These are phyloP conservation scores for Moricandia arvensis DNA, from an alignment of 345 rosid genomes.

Conservation along the genomic window DNA sequence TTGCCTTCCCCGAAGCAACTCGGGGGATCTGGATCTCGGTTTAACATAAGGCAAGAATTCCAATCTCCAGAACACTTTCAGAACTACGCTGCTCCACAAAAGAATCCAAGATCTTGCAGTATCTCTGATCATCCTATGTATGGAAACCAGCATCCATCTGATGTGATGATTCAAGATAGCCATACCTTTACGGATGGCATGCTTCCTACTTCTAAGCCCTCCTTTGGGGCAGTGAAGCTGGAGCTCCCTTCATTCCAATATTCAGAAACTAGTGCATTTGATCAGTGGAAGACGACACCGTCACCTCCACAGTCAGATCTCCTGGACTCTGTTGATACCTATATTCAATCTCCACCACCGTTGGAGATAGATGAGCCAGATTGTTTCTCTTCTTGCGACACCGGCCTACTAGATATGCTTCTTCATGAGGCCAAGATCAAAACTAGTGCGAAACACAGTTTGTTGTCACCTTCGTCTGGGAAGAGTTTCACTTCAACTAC, in stretches of 20 bases:
- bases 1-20: constrained; percentile 58
- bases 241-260: constrained; percentile 99
- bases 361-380: constrained; percentile 50
- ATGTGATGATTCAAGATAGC: constrained; percentile 62
- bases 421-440: constrained; percentile 76
- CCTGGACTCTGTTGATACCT: constrained; percentile 70
- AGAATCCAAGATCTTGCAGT: constrained; percentile 48
- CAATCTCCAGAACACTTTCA: constrained; percentile 52
- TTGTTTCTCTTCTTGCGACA: constrained; percentile 64
- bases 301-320: constrained; percentile 56
- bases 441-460: constrained; percentile 66
- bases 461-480: constrained; percentile 47
- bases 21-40: constrained; percentile 50
- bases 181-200: constrained; percentile 82
- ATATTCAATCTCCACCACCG: constrained; percentile 79
- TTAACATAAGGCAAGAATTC: constrained; percentile 49
- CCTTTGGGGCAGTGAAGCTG: constrained; percentile 81
- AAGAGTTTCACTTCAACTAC: constrained; percentile 58
- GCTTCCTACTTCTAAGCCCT: constrained; percentile 85
- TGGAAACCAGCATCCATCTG: constrained; percentile 47
- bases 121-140: constrained; percentile 52
- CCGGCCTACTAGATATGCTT: constrained; percentile 92
- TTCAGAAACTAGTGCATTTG: constrained; percentile 62
- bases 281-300: constrained; percentile 68
- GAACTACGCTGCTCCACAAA: constrained; percentile 43